phyloP scores from a whole-genome alignment of 2,329 filamentous ascomycete genomes.

The Aspergillus clavatus region DNA sequence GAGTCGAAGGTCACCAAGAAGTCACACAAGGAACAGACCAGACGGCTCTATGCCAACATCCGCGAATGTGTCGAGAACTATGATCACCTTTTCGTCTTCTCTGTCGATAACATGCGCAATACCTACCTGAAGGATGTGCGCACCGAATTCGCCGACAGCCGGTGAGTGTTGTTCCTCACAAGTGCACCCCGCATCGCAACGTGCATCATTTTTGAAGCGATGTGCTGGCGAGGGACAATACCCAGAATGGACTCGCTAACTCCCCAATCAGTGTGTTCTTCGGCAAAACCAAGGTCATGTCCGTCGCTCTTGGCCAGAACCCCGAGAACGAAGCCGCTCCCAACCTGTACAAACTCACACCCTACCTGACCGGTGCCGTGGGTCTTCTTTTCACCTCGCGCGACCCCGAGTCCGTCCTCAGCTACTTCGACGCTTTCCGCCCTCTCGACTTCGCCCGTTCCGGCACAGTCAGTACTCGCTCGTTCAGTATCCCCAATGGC shows the following conservation, averaged over 20 bases:
- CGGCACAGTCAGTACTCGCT: constrained; percentile 67
- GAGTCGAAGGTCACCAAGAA: constrained; percentile 91
- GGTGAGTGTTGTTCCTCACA: constrained; percentile 49
- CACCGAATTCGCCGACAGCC: constrained; percentile 75
- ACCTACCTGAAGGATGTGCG: constrained; percentile 90
- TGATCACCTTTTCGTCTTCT: constrained; percentile 88
- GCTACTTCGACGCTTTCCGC: constrained; percentile 67
- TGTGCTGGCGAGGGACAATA: neutral
- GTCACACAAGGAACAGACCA: constrained; percentile 79
- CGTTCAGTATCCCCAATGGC: constrained; percentile 78
- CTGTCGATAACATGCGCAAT: constrained; percentile 96
- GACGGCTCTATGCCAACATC: constrained; percentile 82
- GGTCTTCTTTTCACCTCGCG: constrained; percentile 89
- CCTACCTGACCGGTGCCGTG: constrained; percentile 72
- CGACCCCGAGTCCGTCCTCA: constrained; percentile 58
- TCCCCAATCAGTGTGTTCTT: constrained; percentile 73
- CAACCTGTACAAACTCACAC: constrained; percentile 65
- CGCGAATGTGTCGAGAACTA: constrained; percentile 80
- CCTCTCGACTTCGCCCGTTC: constrained; percentile 89
- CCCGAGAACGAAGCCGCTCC: constrained; percentile 75
- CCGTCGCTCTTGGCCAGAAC: constrained; percentile 78
- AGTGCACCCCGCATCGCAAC: neutral
- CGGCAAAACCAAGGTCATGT: constrained; percentile 99
- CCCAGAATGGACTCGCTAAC: constrained; percentile 6
- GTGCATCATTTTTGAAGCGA: neutral